Conservation (phyloP, 208 protist genomes). For the Lotmaria passim region DNA sequence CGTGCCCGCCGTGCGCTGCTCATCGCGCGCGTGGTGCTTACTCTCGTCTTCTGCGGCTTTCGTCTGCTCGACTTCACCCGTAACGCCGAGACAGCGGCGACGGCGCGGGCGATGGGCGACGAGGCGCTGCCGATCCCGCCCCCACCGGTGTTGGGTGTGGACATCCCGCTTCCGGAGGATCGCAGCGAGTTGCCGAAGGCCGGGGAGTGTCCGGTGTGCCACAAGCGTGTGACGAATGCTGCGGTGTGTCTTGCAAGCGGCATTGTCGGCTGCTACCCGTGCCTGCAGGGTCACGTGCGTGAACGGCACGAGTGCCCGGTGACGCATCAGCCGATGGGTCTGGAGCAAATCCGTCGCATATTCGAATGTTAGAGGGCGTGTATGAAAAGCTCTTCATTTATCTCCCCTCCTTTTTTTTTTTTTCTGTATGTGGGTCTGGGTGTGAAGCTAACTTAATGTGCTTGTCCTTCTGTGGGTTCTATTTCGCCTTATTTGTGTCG, state of each 20-base stretch:
- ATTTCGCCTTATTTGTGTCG: too few relatives aligned
- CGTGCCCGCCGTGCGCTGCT: slow-evolving; percentile 54
- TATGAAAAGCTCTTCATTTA: neutral
- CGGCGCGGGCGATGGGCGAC: slow-evolving; percentile 21
- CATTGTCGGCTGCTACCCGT: slow-evolving; percentile 85
- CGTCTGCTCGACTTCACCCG: slow-evolving; percentile 61
- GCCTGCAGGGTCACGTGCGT: slow-evolving; percentile 56
- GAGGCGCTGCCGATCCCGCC: slow-evolving; percentile 66
- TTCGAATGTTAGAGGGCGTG: slow-evolving; percentile 62
- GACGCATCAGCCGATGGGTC: slow-evolving; percentile 43
- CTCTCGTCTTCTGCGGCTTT: slow-evolving; percentile 71
- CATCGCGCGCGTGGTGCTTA: slow-evolving; percentile 64
- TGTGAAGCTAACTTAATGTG: neutral
- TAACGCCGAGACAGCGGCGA: slow-evolving; percentile 29
- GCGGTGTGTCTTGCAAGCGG: slow-evolving; percentile 71
- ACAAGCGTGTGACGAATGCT: slow-evolving; percentile 59
- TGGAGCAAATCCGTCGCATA: slow-evolving; percentile 74
- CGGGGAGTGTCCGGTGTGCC: slow-evolving; percentile 75
- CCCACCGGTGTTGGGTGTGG: slow-evolving; percentile 65
- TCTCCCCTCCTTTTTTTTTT: neutral
- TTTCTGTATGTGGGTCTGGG: slow-evolving; percentile 5
- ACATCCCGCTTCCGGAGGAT: slow-evolving; percentile 41
- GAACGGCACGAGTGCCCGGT: slow-evolving; percentile 67
- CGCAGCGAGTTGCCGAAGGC: slow-evolving; percentile 34
- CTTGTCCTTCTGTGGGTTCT: neutral